Evolutionary conservation across 2,329 filamentous ascomycete species (phyloP).

Genomic region (Talaromyces sp.): DNA sequence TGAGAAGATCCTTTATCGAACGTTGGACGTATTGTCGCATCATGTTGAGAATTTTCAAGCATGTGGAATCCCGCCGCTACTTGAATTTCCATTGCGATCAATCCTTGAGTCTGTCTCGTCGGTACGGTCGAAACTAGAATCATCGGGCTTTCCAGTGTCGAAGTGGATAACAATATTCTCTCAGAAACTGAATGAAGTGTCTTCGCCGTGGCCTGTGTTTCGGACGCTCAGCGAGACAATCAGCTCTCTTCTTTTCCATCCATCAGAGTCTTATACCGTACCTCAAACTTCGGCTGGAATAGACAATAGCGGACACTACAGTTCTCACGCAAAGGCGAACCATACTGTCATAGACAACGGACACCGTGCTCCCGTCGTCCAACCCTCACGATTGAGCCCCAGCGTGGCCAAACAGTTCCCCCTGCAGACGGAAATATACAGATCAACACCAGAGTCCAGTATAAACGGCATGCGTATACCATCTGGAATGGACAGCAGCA

Average conservation of each 20-base stretch:
- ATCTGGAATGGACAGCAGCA: neutral
- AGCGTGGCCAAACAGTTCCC: neutral
- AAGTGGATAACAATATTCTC: slow-evolving; percentile 34
- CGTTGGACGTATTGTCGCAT: slow-evolving; percentile 34
- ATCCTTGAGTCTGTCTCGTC: slow-evolving; percentile 35
- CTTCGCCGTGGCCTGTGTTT: slow-evolving; percentile 34
- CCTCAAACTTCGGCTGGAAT: neutral
- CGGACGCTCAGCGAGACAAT: slow-evolving; percentile 29
- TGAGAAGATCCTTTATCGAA: slow-evolving; percentile 37
- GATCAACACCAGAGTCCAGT: neutral
- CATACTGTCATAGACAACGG: neutral
- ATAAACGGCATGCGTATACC: neutral
- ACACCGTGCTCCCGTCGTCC: neutral
- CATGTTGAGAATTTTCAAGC: slow-evolving; percentile 38
- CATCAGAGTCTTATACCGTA: slow-evolving; percentile 1
- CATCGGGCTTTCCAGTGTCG: slow-evolving; percentile 33
- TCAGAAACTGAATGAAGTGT: slow-evolving; percentile 28
- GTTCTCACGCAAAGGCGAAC: slow-evolving; percentile 1
- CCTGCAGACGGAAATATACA: slow-evolving; percentile 1
- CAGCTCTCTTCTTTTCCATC: slow-evolving; percentile 26
- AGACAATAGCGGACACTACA: neutral
- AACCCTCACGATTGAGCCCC: neutral
- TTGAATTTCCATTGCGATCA: slow-evolving; percentile 36
- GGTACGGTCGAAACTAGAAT: slow-evolving; percentile 29
- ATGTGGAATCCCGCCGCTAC: slow-evolving; percentile 37